Conservation (phyloP, 2,329 filamentous ascomycete species). For the Macrophomina tecta region DNA sequence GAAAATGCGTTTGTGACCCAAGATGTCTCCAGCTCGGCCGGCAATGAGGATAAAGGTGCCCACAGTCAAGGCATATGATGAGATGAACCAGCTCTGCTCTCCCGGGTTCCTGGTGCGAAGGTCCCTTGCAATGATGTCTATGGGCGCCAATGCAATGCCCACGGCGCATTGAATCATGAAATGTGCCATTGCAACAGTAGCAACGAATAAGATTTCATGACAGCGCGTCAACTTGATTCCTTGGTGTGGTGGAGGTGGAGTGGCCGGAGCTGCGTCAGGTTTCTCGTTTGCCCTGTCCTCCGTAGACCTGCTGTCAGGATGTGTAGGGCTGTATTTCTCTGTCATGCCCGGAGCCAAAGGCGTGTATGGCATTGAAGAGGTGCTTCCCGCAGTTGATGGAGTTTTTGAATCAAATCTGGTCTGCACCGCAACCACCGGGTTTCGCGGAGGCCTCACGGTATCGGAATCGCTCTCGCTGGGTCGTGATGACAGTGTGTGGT, state of each 20-base stretch:
- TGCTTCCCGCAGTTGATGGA: background rate
- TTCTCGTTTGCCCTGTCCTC: background rate
- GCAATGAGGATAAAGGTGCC: conserved; percentile 54
- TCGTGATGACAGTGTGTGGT: background rate
- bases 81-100: conserved; percentile 52
- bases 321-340: background rate
- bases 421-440: background rate
- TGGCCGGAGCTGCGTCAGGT: background rate
- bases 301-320: background rate
- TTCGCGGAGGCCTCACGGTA: background rate
- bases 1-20: conserved; percentile 52
- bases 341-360: background rate
- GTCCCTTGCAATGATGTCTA: conserved; percentile 53
- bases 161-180: conserved; percentile 40
- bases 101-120: conserved; percentile 50
- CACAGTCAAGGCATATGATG: conserved; percentile 51
- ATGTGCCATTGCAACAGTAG: conserved; percentile 38
- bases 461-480: conserved; percentile 1
- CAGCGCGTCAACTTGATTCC: conserved; percentile 32
- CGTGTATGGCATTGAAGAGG: background rate
- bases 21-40: conserved; percentile 52
- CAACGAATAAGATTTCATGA: conserved; percentile 38
- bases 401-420: conserved; percentile 1
- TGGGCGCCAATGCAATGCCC: conserved; percentile 44
- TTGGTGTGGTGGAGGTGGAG: background rate